Conservation (phyloP, 225 moss, liverwort and hornwort genomes). For the Physcomitrium patens region DNA sequence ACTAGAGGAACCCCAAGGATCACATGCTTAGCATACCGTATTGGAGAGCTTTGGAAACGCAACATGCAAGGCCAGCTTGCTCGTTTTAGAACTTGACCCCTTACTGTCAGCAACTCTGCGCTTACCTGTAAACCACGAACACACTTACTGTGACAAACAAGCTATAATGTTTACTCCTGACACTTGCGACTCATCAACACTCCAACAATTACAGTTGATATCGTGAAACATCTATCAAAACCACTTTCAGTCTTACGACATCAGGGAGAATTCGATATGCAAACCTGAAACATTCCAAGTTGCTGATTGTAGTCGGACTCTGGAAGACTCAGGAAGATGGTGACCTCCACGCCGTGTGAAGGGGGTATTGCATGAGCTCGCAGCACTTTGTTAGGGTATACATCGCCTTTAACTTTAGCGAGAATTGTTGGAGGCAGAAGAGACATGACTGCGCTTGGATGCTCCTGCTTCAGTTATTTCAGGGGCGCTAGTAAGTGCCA, state of each 20-base stretch:
- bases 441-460: conserved; percentile 46
- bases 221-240: neutral
- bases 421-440: conserved; percentile 62
- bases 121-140: conserved; percentile 35
- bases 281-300: conserved; percentile 89
- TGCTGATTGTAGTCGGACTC: conserved; percentile 86
- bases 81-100: conserved; percentile 48
- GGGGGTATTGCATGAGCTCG: conserved; percentile 63
- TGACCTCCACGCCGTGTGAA: conserved; percentile 65
- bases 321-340: conserved; percentile 76
- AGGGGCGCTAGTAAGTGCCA: conserved; percentile 22
- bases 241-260: neutral
- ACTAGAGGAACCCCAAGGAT: conserved; percentile 48
- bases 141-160: too few species aligned
- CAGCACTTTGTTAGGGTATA: conserved; percentile 52
- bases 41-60: conserved; percentile 43
- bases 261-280: conserved; percentile 22
- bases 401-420: conserved; percentile 52
- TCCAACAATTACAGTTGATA: neutral
- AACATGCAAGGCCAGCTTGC: conserved; percentile 66
- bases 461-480: conserved; percentile 33
- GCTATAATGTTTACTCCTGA: neutral
- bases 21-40: conserved; percentile 49
- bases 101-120: conserved; percentile 60
- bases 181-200: neutral